Base-by-base conservation (phyloP, 1,139 yeast species). In the Starmera stellimalicola region DNA sequence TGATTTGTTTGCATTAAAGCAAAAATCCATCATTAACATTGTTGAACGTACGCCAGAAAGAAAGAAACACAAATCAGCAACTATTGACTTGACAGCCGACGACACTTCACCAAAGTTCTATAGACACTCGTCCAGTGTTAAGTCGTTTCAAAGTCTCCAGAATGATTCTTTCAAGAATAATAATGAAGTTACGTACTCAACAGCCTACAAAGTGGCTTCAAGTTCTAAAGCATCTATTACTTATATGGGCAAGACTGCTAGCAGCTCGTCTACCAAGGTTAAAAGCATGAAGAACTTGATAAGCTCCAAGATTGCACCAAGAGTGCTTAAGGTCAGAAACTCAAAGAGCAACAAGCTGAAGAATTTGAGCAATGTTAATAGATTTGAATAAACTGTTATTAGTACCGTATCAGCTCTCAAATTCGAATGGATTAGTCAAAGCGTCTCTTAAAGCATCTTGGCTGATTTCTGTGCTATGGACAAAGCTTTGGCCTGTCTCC, bases 161-260 rank as follows among this genome's bases (percentile, higher is more conserved):
- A 60, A 57, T 34, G 61, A 58, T 11, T 58, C 57, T 31, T 61
- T 63, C 39, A 65, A 55, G 41, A 64, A 61, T 27, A 61, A 53
- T 31, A 62, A 70, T 26, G 77, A 78, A 3, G 82, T 77, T 26
- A 72, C 73, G 0, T 58, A 73, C 10, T 67, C 75, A 32, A 73
- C 70, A 31, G 68, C 69, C 27, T 72, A 73, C 44, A 75, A 65
- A 46, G 67, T 68, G 15, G 78, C 74, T 2, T 63, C 75, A 2
- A 74, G 79, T 6, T 63, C 74, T 3, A 71, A 66, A 42, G 75
- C 82, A 0, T 72, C 83, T 3, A 68, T 77, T 37, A 70, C 79
- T 16, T 73, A 65, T 37, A 52, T 75, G 53, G 70, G 68, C 35
- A 62, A 50, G 18, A 40, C n/a, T n/a, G n/a, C 30, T 6, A 34